Evolutionary conservation across 2,329 filamentous ascomycete genomes (phyloP).

Genomic region (Aspergillus transmontanensis): DNA sequence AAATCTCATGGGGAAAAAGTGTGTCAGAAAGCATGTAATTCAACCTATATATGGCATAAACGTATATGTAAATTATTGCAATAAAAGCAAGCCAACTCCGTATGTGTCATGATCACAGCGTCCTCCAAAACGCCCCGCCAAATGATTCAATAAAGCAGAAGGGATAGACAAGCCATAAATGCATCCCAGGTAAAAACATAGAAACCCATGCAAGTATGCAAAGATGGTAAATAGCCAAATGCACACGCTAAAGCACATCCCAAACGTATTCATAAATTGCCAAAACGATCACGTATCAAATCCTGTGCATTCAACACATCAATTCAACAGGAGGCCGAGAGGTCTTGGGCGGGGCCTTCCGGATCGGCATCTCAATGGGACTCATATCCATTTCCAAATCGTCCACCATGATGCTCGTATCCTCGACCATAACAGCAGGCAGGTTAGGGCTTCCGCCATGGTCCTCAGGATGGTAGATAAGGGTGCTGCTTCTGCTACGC

Average conservation of each 20-base stretch:
- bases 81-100: background rate
- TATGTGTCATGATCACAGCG: conserved; percentile 3
- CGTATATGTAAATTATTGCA: background rate
- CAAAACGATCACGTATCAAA: background rate
- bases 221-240: conserved; percentile 1
- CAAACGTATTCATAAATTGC: background rate
- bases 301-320: conserved; percentile 44
- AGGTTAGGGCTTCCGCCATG: conserved; percentile 62
- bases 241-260: conserved; percentile 13
- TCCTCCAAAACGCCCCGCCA: background rate
- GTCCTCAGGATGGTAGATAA: conserved; percentile 65
- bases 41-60: conserved; percentile 5
- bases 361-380: conserved; percentile 45
- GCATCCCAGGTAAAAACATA: background rate
- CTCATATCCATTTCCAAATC: conserved; percentile 49
- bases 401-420: conserved; percentile 54
- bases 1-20: background rate
- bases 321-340: conserved; percentile 58
- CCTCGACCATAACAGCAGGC: conserved; percentile 66
- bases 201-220: background rate
- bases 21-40: background rate
- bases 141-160: background rate
- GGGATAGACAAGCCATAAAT: background rate
- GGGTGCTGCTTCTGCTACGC: conserved; percentile 57
- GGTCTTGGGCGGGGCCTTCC: conserved; percentile 55